Conservation (phyloP, 179 eudicot genomes). For the Spinacia oleracea region DNA sequence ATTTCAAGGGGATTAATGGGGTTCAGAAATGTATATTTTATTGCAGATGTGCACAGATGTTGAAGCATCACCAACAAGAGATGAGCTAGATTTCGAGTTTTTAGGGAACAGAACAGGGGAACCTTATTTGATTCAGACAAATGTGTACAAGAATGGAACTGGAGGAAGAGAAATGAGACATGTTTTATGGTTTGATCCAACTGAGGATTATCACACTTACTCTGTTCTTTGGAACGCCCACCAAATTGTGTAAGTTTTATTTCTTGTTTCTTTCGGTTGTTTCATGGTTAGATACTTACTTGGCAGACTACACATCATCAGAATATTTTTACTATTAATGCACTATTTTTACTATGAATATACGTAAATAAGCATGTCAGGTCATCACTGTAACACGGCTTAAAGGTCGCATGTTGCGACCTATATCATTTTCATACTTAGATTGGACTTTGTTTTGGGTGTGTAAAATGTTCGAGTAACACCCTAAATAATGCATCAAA, state of each 20-base stretch:
- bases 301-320: too few relatives aligned
- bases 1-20: background rate
- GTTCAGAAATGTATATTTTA: background rate
- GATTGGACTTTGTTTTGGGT: too few relatives aligned
- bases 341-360: too few relatives aligned
- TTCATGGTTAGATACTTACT: background rate
- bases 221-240: slow-evolving; percentile 85
- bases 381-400: too few relatives aligned
- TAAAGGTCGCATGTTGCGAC: too few relatives aligned
- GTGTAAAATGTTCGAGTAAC: too few relatives aligned
- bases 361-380: too few relatives aligned
- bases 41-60: slow-evolving; percentile 86
- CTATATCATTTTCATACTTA: too few relatives aligned
- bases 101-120: slow-evolving; percentile 87
- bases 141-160: slow-evolving; percentile 81
- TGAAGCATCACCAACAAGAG: slow-evolving; percentile 85
- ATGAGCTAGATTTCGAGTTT: slow-evolving; percentile 92
- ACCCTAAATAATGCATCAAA: too few relatives aligned
- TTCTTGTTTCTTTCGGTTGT: background rate
- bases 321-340: too few relatives aligned
- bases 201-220: slow-evolving; percentile 79
- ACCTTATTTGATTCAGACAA: slow-evolving; percentile 82
- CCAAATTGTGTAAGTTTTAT: slow-evolving; percentile 70
- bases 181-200: slow-evolving; percentile 89
- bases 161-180: slow-evolving; percentile 89